These are phyloP conservation scores for Thraustochytrium striatum DNA, from an alignment of 352 stramenopile species.

Conservation along the genomic window DNA sequence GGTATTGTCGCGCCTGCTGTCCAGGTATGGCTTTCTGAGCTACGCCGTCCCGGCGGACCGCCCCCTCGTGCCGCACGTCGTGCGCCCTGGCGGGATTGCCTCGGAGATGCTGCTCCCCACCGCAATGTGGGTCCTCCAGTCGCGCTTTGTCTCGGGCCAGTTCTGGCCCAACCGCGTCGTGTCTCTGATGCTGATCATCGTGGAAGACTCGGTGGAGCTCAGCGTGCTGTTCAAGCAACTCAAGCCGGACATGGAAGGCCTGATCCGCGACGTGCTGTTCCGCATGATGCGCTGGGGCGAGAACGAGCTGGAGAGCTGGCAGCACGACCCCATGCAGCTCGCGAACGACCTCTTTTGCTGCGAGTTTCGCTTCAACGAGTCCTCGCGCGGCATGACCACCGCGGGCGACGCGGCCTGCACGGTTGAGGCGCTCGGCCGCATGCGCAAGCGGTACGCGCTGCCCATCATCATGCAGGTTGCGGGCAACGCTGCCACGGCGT, in stretches of 20 bases:
- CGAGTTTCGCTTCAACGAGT: conserved; percentile 14
- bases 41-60: neutral
- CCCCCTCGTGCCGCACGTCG: neutral
- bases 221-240: conserved; percentile 5
- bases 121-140: conserved; percentile 7
- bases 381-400: neutral
- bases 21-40: neutral
- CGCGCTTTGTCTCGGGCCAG: neutral
- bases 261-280: conserved; percentile 1
- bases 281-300: neutral
- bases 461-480: neutral
- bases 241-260: conserved; percentile 20
- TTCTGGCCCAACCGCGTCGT: neutral
- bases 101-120: neutral
- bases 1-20: neutral
- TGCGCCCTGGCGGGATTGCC: neutral
- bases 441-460: conserved; percentile 31
- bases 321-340: conserved; percentile 15
- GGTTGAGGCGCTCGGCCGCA: conserved; percentile 16
- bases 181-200: conserved; percentile 15
- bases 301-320: conserved; percentile 28
- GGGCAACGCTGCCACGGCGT: neutral
- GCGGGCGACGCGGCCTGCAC: neutral
- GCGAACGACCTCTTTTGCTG: conserved; percentile 3
- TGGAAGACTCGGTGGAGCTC: conserved; percentile 14